Base-by-base conservation (phyloP, 352 stramenopile species). In the Globisporangium radiosum region DNA sequence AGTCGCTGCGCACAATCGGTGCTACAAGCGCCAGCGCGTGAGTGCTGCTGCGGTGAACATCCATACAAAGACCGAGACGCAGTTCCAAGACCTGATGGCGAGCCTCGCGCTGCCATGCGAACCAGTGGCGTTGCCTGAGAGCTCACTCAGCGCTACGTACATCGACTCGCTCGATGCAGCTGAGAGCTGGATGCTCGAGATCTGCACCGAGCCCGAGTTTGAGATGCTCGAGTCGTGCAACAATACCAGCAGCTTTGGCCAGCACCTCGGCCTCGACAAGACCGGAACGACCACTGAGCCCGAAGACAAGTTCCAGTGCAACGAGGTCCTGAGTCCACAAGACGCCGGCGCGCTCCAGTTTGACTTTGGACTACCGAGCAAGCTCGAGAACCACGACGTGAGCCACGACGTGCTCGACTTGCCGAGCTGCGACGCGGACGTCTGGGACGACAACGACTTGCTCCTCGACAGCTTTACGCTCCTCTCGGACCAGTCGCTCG, bases 361-460 rank as follows among this genome's bases (percentile, higher is more conserved):
- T 39, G 75, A 88, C 60, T 87, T 85, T 57, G 78, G 76, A 33
- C 60, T 75, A 3, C 74, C 76, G 17, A 87, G 72, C 52, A 63
- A 67, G 53, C 82, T 25, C 25, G 25, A 25, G 25, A 25, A 25
- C 25, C 25, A 25, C 25, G 25, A 25, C 25, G 25, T 25, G 25
- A 54, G 49, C 38, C 66, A 81, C 55, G 69, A 73, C 7, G 37
- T 45, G 40, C 81, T 78, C 25, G 61, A 71, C 17, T 15, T 59
- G 47, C 47, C 67, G 51, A 61, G 49, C 14, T 54, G 36, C 19
- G 68, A 74, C 14, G 60, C 49, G 25, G 56, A 58, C 3, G 42
- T 73, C n/a, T 86, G 71, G 76, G 66, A 62, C 0, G 76, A 86
- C 14, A 69, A 69, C 36, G 73, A 85, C 14, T 52, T 87, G 14